Conservation (phyloP, 2,329 filamentous ascomycete genomes). For the Alternaria dauci region DNA sequence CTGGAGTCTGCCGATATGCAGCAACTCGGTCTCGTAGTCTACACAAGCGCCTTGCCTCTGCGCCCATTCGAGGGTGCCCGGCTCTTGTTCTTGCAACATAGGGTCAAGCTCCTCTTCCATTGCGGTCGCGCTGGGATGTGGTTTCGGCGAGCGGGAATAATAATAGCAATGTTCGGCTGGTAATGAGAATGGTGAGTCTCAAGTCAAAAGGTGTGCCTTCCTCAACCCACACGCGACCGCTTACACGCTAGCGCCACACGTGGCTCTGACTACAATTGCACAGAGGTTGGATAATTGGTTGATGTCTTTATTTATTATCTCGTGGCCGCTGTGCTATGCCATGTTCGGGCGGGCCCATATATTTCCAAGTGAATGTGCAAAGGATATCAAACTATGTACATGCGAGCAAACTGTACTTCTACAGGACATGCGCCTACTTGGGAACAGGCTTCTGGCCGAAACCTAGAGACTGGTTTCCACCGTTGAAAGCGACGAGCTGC, state of each 20-base stretch:
- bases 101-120: conserved; percentile 28
- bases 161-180: not conserved
- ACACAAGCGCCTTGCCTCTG: conserved; percentile 55
- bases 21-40: conserved; percentile 47
- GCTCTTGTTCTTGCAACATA: conserved; percentile 34
- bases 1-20: conserved; percentile 22
- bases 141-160: not conserved
- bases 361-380: conserved; percentile 17
- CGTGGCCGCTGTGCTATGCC: not conserved
- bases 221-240: not conserved
- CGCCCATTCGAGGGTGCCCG: conserved; percentile 58
- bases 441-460: conserved; percentile 54
- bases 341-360: conserved; percentile 6
- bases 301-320: conserved; percentile 9
- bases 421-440: not conserved
- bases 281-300: not conserved
- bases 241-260: conserved; percentile 6
- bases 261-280: not conserved
- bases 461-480: conserved; percentile 61
- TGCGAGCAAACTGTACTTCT: conserved; percentile 6
- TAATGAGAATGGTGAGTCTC: not conserved
- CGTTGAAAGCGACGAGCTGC: conserved; percentile 68
- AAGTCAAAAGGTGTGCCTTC: conserved; percentile 14
- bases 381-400: conserved; percentile 19
- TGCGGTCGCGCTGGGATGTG: not conserved